These are phyloP conservation scores for Cordia subcordata DNA, from an alignment of 257 asterid genomes.

Conservation along the genomic window DNA sequence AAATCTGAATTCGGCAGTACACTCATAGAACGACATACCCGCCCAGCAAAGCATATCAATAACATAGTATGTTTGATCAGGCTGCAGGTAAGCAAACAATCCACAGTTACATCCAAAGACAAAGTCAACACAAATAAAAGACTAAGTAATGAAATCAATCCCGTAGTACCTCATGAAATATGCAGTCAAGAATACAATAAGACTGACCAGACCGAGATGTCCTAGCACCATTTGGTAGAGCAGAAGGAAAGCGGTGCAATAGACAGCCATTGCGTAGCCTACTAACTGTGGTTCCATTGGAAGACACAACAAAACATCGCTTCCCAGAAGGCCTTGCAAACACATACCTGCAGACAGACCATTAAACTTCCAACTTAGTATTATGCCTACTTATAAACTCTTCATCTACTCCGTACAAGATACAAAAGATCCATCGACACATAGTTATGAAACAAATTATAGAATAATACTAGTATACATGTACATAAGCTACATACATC, in stretches of 20 bases:
- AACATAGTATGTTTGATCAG: constrained; percentile 80
- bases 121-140: constrained; percentile 1
- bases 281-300: constrained; percentile 74
- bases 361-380: neutral
- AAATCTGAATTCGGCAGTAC: constrained; percentile 88
- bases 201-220: constrained; percentile 58
- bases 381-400: constrained; percentile 1
- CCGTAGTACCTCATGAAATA: constrained; percentile 78
- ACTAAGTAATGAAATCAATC: constrained; percentile 1
- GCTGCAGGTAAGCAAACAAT: constrained; percentile 38
- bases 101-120: constrained; percentile 7
- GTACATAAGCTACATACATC: too few relatives aligned
- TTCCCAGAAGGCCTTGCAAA: constrained; percentile 92
- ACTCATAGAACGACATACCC: constrained; percentile 79
- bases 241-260: constrained; percentile 91
- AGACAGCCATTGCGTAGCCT: constrained; percentile 76
- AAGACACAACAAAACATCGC: constrained; percentile 88
- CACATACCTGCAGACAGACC: constrained; percentile 53
- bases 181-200: constrained; percentile 88
- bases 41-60: constrained; percentile 94
- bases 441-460: too few relatives aligned
- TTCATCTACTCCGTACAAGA: too few relatives aligned
- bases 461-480: too few relatives aligned
- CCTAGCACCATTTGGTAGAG: constrained; percentile 78
- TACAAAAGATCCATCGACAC: neutral